Base-by-base conservation (phyloP, 495 filamentous ascomycete species). In the Glutinoglossum americanum region DNA sequence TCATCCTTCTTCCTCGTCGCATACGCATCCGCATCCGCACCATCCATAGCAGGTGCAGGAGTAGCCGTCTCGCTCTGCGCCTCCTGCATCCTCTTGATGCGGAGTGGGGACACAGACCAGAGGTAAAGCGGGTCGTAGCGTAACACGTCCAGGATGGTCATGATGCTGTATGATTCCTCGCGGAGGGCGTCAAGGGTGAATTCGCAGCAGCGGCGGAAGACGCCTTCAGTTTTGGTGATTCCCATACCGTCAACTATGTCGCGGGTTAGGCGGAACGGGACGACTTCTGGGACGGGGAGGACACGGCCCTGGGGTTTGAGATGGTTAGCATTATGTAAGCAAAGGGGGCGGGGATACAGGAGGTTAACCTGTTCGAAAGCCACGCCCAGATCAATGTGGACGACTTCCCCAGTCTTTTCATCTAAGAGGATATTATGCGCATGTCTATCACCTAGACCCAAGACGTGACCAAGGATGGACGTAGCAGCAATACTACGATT, bases 191-290 rank as follows among this genome's bases (percentile, higher is more conserved):
- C 89, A 5, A 98, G 76, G 0, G 89, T 97, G 64, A 97, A 96
- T 67, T 98, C 93, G 68, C 93, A 98, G 68, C 93, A 98, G 25
- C 92, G 77, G 11, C 90, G 80, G 72, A 96, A 98, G 1, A 96
- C 87, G 8, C 92, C 92, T 70, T 98, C 92, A 0, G 89, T 95
- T 62, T 84, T 84, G 33, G 87, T 94, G 61, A 96, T 86, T 23
- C 92, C 92, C 83, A 98, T 96, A 23, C 87, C 92, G 65, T 97
- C 93, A 13, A 97, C 87, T 30, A 98, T 80, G 66, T 98, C 92
- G 25, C 92, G 76, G n/a, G 92, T 96, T 59, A 98, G 69, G 3
- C 92, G 78, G 73, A 98, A 98, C 0, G 92, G 92, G 0, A 98
- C 90, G 0, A 94, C 81, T 70, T 98, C 92, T 0, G 92, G 93